Evolutionary conservation across 2,329 filamentous ascomycete species (phyloP), one percentile per base, ranked within the genome.

Genomic region (Aspergillus viridinutans): DNA sequence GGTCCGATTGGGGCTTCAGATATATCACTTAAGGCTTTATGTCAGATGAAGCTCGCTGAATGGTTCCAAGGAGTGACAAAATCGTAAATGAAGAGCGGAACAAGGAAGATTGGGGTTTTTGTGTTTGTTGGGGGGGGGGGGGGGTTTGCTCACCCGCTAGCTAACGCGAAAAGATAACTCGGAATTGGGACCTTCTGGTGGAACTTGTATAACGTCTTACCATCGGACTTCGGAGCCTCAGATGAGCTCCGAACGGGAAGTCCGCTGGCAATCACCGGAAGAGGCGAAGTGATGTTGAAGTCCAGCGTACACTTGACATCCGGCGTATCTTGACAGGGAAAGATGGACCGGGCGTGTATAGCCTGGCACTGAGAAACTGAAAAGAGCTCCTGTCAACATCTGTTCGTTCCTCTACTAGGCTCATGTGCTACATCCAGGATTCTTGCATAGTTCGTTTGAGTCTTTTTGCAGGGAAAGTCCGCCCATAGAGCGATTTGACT

Each of bases 261-360:
- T 55, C 94, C 94, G 68, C 91, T 96, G 32, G 93, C 92, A 56
- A 97, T 85, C n/a, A 97, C 92, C 0, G 92, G 91, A 14, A 96
- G 83, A 4, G 89, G 86, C 25, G 92, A 97, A 26, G 86, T 87
- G 69, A 99, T 88, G 68, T 88, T 89, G 79, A 97, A 97, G 61
- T 87, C 86, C 75, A 92, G 92, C 1, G 92, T 95, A n/a, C 90
- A 92, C 80, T 99, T 99, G 67, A 97, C 90, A 72, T 97, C 93
- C 3, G 94, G 94, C 0, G 94, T 97, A 71, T 99, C 94, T 78
- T 97, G 93, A 76, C 93, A 97, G 6, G 94, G 94, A 74, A 97
- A 96, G 59, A 97, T 84, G 50, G 92, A 96, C 58, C 94, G 87
- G 47, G 90, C 91, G 69, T 97, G 92, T 69, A 97, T 97, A 54